Conservation (phyloP, 495 filamentous ascomycete genomes). For the Podospora pseudoanserina region DNA sequence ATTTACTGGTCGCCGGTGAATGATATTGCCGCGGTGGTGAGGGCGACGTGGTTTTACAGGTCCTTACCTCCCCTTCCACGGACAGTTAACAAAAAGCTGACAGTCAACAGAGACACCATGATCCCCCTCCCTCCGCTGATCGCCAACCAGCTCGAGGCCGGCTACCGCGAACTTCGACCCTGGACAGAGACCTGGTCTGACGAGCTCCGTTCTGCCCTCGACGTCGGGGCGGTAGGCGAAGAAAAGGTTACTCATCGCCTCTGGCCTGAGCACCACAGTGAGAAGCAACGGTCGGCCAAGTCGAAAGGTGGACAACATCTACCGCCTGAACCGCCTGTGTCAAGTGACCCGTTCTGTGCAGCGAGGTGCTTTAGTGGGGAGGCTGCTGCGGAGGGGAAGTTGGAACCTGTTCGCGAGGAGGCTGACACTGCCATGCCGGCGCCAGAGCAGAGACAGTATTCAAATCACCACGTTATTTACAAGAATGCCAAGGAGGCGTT, state of each 20-base stretch:
- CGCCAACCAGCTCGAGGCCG: slow-evolving; percentile 86
- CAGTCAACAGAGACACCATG: slow-evolving; percentile 67
- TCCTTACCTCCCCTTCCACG: not conserved
- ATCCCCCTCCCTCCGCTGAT: slow-evolving; percentile 80
- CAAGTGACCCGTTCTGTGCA: slow-evolving; percentile 52
- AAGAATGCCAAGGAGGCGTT: slow-evolving; percentile 71
- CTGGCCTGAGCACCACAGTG: slow-evolving; percentile 58
- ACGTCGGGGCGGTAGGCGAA: slow-evolving; percentile 86
- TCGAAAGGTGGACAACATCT: slow-evolving; percentile 33
- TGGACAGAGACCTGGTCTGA: slow-evolving; percentile 94
- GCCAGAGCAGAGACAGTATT: slow-evolving; percentile 47
- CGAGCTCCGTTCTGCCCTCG: slow-evolving; percentile 84
- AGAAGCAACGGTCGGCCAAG: slow-evolving; percentile 25
- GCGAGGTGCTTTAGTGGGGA: slow-evolving; percentile 53
- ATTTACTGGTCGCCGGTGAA: slow-evolving; percentile 98
- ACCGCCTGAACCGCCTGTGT: slow-evolving; percentile 45
- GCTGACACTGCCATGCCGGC: slow-evolving; percentile 32
- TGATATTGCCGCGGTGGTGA: slow-evolving; percentile 75
- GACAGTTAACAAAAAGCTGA: slow-evolving; percentile 6
- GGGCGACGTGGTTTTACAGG: slow-evolving; percentile 92
- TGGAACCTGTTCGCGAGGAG: slow-evolving; percentile 40
- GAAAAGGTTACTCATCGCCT: slow-evolving; percentile 80
- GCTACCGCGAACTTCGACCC: slow-evolving; percentile 78
- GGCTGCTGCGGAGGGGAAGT: slow-evolving; percentile 50
- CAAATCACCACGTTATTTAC: slow-evolving; percentile 76